These are phyloP conservation scores for Carnegiea gigantea DNA, from an alignment of 179 eudicot genomes.

Conservation along the genomic window DNA sequence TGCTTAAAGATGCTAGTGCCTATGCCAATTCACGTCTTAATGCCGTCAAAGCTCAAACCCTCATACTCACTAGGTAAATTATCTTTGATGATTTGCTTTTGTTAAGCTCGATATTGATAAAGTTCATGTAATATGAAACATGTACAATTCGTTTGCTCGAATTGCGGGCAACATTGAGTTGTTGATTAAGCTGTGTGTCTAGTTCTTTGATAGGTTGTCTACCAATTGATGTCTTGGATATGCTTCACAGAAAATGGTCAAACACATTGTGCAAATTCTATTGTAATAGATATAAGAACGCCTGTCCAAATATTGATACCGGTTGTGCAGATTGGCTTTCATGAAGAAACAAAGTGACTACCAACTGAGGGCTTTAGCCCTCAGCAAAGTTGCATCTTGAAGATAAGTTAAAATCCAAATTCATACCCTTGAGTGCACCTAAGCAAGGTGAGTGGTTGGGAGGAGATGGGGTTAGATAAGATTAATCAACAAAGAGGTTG, in stretches of 20 bases:
- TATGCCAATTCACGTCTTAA: conserved; percentile 63
- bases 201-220: background rate
- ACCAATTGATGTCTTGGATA: background rate
- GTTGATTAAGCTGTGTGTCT: background rate
- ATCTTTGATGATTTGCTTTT: background rate
- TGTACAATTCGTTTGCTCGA: background rate
- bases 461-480: no score
- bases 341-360: no score
- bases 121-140: no score
- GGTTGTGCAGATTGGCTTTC: no score
- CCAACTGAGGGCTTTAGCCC: no score
- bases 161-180: background rate
- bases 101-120: background rate
- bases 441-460: no score
- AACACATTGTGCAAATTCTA: background rate
- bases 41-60: conserved; percentile 58
- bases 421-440: no score
- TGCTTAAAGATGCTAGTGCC: conserved; percentile 54
- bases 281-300: no score
- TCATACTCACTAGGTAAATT: conserved; percentile 53
- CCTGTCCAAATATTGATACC: no score
- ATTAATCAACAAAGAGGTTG: no score
- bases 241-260: background rate
- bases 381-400: no score
- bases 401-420: no score